Evolutionary conservation across 768 basidiomycete genomes (phyloP).

Genomic region (Hydnomerulius pinastri): DNA sequence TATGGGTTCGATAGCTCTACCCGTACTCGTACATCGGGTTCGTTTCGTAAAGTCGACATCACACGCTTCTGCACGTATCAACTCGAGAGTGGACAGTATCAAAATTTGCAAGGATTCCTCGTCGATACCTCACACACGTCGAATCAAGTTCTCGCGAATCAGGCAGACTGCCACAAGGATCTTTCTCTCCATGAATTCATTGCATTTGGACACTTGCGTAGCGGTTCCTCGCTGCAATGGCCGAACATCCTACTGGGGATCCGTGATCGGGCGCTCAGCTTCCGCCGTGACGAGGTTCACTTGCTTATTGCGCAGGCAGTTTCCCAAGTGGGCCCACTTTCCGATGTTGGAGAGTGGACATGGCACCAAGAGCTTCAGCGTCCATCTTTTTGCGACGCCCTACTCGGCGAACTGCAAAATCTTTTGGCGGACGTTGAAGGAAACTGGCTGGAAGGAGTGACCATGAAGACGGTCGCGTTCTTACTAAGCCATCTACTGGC

Average conservation of each 20-base stretch:
- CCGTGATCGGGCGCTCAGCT: slow-evolving; percentile 33
- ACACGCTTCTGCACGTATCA: slow-evolving; percentile 28
- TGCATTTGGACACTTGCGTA: slow-evolving; percentile 50
- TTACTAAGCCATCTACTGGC: slow-evolving; percentile 37
- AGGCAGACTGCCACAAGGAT: slow-evolving; percentile 38
- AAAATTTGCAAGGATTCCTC: slow-evolving; percentile 38
- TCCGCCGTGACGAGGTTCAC: slow-evolving; percentile 40
- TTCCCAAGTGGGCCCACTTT: slow-evolving; percentile 38
- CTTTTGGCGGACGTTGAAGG: slow-evolving; percentile 32
- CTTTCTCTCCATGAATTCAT: slow-evolving; percentile 44
- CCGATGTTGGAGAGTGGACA: slow-evolving; percentile 15
- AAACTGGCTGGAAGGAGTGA: slow-evolving; percentile 39
- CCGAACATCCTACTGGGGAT: slow-evolving; percentile 46
- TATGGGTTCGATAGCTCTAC: slow-evolving; percentile 26
- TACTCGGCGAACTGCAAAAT: slow-evolving; percentile 34
- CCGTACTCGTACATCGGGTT: slow-evolving; percentile 9
- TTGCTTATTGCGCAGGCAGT: slow-evolving; percentile 41
- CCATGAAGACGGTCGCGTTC: slow-evolving; percentile 30
- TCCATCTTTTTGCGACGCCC: slow-evolving; percentile 31
- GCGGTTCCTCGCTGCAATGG: slow-evolving; percentile 47
- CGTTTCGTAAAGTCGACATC: slow-evolving; percentile 17
- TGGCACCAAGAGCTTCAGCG: slow-evolving; percentile 41
- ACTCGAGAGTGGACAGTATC: slow-evolving; percentile 36
- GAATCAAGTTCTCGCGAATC: slow-evolving; percentile 45
- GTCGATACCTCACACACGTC: slow-evolving; percentile 36